A percentile compares a stretch with the other conserved stretches of the same genome.
These are phyloP conservation scores for Populus hybrid DNA, from an alignment of 441 rosid genomes.

Conservation along the genomic window DNA sequence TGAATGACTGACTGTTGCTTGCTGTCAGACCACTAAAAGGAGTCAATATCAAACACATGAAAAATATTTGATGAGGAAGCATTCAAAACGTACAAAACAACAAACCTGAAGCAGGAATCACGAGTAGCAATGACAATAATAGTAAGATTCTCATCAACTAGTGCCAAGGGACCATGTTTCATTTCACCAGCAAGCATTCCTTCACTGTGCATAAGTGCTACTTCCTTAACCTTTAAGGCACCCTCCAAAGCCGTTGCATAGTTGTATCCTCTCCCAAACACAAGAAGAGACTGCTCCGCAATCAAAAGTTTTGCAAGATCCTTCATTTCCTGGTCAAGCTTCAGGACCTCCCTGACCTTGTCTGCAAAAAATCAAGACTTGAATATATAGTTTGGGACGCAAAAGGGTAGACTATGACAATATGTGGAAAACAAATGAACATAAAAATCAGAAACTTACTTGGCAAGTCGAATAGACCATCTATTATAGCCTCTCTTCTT, in stretches of 20 bases:
- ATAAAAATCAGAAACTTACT: slow-evolving; percentile 33
- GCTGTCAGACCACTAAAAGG: slow-evolving; percentile 35
- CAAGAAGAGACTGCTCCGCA: slow-evolving; percentile 86
- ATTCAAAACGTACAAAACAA: not conserved
- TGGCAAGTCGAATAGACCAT: slow-evolving; percentile 78
- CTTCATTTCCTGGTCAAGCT: slow-evolving; percentile 80
- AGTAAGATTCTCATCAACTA: slow-evolving; percentile 89
- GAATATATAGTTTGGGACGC: not conserved
- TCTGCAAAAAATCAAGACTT: slow-evolving; percentile 39
- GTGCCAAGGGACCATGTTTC: slow-evolving; percentile 96
- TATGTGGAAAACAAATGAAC: not conserved
- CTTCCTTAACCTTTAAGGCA: slow-evolving; percentile 93
- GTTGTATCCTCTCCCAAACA: slow-evolving; percentile 94
- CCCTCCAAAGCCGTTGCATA: slow-evolving; percentile 95
- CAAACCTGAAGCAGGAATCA: slow-evolving; percentile 79
- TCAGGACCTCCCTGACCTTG: slow-evolving; percentile 80
- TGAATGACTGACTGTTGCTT: slow-evolving; percentile 96
- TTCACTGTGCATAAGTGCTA: slow-evolving; percentile 94
- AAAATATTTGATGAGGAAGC: not conserved
- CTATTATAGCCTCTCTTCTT: slow-evolving; percentile 75
- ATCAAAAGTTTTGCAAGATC: slow-evolving; percentile 76
- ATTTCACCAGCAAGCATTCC: slow-evolving; percentile 98
- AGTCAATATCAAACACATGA: slow-evolving; percentile 9
- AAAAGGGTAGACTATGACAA: not conserved
- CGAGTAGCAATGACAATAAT: slow-evolving; percentile 85